Evolutionary conservation across 192 early-diverging fungal species (phyloP), one percentile per base, ranked within the genome.

Genomic region (Irineochytrium annulatum): DNA sequence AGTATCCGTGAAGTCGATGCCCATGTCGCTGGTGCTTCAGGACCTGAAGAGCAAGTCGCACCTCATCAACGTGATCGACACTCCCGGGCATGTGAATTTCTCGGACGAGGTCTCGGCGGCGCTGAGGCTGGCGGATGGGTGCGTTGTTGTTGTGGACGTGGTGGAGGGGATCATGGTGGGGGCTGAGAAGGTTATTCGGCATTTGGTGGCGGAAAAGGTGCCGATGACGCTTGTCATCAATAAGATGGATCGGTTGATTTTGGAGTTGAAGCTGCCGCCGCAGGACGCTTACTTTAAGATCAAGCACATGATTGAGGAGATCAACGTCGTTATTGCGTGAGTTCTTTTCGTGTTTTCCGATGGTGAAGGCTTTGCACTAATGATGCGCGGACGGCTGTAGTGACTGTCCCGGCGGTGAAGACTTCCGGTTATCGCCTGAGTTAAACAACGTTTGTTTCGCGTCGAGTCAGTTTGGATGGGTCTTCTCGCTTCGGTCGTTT

Each of bases 201-300:
- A 91, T 30, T 79, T 89, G 22, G 84, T 95, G 30, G 77, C 79
- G 37, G 91, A 95, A 63, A 79, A 81, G 1, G 61, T 97, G 27
- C 72, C 83, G 19, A 79, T 99, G 45, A 87, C 87, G 2, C 75
- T 99, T 44, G 86, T 97, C n/a, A 77, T 99, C 52, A 97, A 93
- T 86, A 99, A 99, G 77, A 83, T 99, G 3, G 97, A 99, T 76
- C 87, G 97, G n/a, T 73, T 99, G 53, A 97, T 99, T 34, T 48
- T 97, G 24, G 97, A 99, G 70, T 79, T 99, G 17, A 95, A 94
- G 56, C 76, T 99, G 33, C 97, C 97, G 27, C 97, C 97, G 6
- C 84, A 78, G 8, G 97, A 97, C 76, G 95, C 95, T 5, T 99
- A 97, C 71, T 91, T 93, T 74, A 97, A 97, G 72, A 74, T 99